Evolutionary conservation across 2,329 filamentous ascomycete genomes (phyloP).

Genomic region (Tolypocladium ovalisporum): DNA sequence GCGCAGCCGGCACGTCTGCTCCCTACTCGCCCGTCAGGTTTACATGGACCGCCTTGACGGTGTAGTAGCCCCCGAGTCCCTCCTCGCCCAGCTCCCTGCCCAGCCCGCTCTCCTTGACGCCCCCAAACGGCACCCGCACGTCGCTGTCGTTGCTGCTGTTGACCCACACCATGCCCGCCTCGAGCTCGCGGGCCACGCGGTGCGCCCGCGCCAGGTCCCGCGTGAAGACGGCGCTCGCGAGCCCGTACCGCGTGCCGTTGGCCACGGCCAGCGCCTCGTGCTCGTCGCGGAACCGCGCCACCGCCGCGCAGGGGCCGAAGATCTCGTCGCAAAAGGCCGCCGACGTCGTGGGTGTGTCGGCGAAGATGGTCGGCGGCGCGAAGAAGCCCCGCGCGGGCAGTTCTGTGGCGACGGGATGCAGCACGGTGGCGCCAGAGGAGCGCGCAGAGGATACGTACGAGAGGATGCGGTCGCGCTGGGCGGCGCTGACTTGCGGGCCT

Average conservation of each 20-base stretch:
- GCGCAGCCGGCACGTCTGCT: too few relatives aligned
- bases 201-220: constrained; percentile 41
- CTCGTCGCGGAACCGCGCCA: constrained; percentile 30
- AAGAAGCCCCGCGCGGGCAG: constrained; percentile 30
- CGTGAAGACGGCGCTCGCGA: constrained; percentile 52
- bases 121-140: constrained; percentile 32
- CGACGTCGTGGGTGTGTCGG: constrained; percentile 30
- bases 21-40: constrained; percentile 17
- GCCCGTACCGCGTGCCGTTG: constrained; percentile 48
- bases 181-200: constrained; percentile 42
- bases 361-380: constrained; percentile 34
- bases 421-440: constrained; percentile 49
- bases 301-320: constrained; percentile 32
- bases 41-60: constrained; percentile 34
- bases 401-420: constrained; percentile 51
- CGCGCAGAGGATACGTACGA: constrained; percentile 40
- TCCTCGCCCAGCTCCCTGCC: constrained; percentile 34
- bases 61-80: constrained; percentile 29
- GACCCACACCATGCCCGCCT: constrained; percentile 48
- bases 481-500: constrained; percentile 62
- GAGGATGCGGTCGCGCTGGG: constrained; percentile 60
- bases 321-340: constrained; percentile 34
- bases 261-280: constrained; percentile 29
- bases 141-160: constrained; percentile 36
- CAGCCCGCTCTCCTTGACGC: constrained; percentile 36